phyloP scores from a whole-genome alignment of 768 basidiomycete species.

The Leccinum subtestaceum region DNA sequence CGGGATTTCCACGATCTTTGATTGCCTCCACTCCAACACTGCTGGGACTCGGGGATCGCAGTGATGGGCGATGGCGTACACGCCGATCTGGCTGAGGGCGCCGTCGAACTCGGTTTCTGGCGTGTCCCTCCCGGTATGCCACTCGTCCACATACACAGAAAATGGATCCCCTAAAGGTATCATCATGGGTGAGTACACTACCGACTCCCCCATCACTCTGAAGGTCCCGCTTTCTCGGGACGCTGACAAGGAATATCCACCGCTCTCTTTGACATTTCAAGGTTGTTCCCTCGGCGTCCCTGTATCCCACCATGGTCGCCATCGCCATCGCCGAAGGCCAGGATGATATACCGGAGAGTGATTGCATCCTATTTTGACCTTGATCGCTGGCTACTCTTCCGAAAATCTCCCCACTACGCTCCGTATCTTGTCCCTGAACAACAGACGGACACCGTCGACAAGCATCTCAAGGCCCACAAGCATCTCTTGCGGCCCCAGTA shows the following conservation, averaged over 20 bases:
- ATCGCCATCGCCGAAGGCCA: slow-evolving; percentile 34
- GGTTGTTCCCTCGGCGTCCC: slow-evolving; percentile 41
- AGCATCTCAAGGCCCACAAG: slow-evolving; percentile 45
- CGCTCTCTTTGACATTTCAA: slow-evolving; percentile 48
- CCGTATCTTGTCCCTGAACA: slow-evolving; percentile 44
- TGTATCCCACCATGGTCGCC: slow-evolving; percentile 43
- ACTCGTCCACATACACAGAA: too few species aligned
- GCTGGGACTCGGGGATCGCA: too few species aligned
- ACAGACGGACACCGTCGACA: slow-evolving; percentile 35
- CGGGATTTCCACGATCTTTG: too few species aligned
- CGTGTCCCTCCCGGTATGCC: too few species aligned
- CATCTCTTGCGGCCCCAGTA: slow-evolving; percentile 65
- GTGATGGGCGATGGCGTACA: too few species aligned
- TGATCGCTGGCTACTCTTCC: slow-evolving; percentile 46
- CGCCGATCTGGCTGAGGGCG: too few species aligned
- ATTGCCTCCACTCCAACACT: too few species aligned
- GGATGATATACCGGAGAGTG: slow-evolving; percentile 30
- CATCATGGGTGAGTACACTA: too few species aligned
- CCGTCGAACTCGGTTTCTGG: too few species aligned
- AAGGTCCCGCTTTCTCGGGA: too few species aligned
- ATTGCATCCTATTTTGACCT: slow-evolving; percentile 34
- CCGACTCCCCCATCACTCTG: too few species aligned
- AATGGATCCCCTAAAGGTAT: too few species aligned
- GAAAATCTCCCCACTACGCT: slow-evolving; percentile 56
- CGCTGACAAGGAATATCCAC: neutral